phyloP scores from a whole-genome alignment of 139 green algal species.

The Chlamydomonas sphaeroides region DNA sequence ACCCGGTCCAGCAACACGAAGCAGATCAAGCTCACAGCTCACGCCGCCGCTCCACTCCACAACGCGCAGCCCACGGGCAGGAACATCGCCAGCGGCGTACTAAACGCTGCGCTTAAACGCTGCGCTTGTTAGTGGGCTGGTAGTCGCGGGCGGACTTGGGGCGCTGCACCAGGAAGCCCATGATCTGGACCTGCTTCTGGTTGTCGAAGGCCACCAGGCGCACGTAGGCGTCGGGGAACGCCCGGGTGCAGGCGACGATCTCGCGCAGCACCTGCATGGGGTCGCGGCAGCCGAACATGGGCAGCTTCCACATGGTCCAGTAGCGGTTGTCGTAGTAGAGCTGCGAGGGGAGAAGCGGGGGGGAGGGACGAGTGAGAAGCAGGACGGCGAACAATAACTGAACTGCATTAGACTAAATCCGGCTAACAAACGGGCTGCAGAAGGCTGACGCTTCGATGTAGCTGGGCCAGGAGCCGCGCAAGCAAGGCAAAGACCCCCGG shows the following conservation, averaged over 20 bases:
- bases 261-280: slow-evolving; percentile 90
- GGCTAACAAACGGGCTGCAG: no score
- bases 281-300: slow-evolving; percentile 99
- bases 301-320: slow-evolving; percentile 99
- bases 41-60: no score
- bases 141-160: slow-evolving; percentile 59
- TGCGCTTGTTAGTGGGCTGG: slow-evolving; percentile 46
- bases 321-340: slow-evolving; percentile 95
- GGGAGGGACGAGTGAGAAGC: no score
- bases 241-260: slow-evolving; percentile 81
- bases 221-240: slow-evolving; percentile 95
- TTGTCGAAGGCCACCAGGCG: slow-evolving; percentile 91
- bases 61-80: no score
- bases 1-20: no score
- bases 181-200: slow-evolving; percentile 72
- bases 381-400: no score
- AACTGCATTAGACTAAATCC: no score
- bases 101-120: slow-evolving; percentile 38
- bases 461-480: no score
- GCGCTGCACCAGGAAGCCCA: slow-evolving; percentile 73
- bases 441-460: no score
- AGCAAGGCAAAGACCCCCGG: no score
- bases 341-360: slow-evolving; percentile 30
- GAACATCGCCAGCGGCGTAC: no score
- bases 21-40: no score